These are phyloP conservation scores for Tolypocladium album DNA, from an alignment of 2,329 filamentous ascomycete genomes.

Conservation along the genomic window DNA sequence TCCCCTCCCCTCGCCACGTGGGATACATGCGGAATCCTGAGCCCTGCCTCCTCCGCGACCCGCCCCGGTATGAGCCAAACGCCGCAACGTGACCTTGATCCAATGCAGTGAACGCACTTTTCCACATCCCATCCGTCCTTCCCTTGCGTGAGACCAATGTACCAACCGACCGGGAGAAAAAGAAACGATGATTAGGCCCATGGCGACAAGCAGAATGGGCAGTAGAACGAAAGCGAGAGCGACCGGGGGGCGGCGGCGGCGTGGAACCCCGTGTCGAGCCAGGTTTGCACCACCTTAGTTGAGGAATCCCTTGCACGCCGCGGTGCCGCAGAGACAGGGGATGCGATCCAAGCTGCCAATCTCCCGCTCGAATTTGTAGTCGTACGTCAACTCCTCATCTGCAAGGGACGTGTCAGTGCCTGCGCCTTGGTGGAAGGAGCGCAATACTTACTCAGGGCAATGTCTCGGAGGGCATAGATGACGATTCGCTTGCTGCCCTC, in stretches of 20 bases:
- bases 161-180: background rate
- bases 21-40: background rate
- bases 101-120: background rate
- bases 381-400: slow-evolving; percentile 99
- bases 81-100: slow-evolving; percentile 3
- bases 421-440: background rate
- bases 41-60: background rate
- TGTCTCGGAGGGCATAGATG: slow-evolving; percentile 95
- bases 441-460: slow-evolving; percentile 69
- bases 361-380: slow-evolving; percentile 99
- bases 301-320: slow-evolving; percentile 96
- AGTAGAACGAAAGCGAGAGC: background rate
- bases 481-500: slow-evolving; percentile 97
- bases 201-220: background rate
- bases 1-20: background rate
- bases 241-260: too few relatives aligned
- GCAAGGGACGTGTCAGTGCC: slow-evolving; percentile 14
- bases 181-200: background rate
- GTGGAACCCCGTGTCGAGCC: background rate
- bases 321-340: slow-evolving; percentile 90
- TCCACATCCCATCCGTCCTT: background rate
- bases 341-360: slow-evolving; percentile 91
- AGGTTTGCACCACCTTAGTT: slow-evolving; percentile 49
- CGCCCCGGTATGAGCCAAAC: slow-evolving; percentile 1
- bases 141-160: background rate